Base-by-base conservation (phyloP, 2,329 filamentous ascomycete species). In the Epichloe sylvatica region DNA sequence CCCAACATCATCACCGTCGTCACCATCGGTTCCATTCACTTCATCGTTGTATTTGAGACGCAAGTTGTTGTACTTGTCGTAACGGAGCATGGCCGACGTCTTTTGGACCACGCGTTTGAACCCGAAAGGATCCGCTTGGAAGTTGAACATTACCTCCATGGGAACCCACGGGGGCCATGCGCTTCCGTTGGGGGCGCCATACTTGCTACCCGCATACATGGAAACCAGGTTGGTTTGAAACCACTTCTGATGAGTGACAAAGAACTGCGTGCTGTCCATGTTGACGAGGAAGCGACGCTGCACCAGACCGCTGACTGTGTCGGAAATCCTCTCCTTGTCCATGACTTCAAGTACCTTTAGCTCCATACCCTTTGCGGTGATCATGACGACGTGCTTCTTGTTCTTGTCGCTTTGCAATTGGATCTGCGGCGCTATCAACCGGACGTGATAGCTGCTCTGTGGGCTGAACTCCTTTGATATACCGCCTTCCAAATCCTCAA, bases 321-420 rank as follows among this genome's bases (percentile, higher is more conserved):
- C 92, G 45, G 82, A 90, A 50, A 97, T 80, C 53, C 92, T 80
- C 59, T 89, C 84, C 67, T 94, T 96, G 68, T 98, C 92, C 85
- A 97, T 95, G 59, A 98, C 91, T 56, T 96, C 91, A 19, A 98
- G 80, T 11, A 98, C 86, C 70, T 97, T 97, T 50, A 97, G 78
- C 65, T 97, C 90, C 89, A 98, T 98, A 48, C 90, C 88, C 67
- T 97, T 97, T 30, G 90, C 89, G 3, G 91, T 92, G 44, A 97
- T 83, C n/a, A 99, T 74, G 5, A 96, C 85, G n/a, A 94, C 92
- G 51, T 94, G 86, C 65, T 94, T 95, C 53, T 84, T 84, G 65
- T 98, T 97, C 74, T 96, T 97, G 62, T 98, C 92, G 64, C 92
- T 97, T 63, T 98, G 91, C 42, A 99, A 75, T 64, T 99, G 92